Evolutionary conservation across 2,329 filamentous ascomycete genomes (phyloP).

Genomic region (Conoideocrella luteorostrata): DNA sequence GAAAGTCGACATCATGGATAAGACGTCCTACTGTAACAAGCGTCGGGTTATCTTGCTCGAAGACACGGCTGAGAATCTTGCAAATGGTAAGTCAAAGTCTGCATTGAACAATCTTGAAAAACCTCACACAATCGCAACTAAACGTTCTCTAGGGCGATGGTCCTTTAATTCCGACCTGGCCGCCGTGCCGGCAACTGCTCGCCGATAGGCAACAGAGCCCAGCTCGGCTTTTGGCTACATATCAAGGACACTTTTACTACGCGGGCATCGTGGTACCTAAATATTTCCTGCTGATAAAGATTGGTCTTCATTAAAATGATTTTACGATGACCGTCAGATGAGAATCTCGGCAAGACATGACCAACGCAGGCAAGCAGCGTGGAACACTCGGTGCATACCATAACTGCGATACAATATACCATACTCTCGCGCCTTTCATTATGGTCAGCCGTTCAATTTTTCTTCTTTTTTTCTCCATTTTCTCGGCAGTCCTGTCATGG

Average conservation of each 20-base stretch:
- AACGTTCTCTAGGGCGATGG: conserved; percentile 35
- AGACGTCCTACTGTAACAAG: conserved; percentile 95
- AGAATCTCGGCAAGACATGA: neutral
- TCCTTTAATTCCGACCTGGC: conserved; percentile 25
- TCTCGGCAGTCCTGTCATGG: neutral
- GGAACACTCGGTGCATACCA: neutral
- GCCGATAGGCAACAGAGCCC: too few relatives aligned
- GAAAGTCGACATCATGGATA: conserved; percentile 98
- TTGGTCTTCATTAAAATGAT: conserved; percentile 1
- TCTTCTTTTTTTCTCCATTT: neutral
- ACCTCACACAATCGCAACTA: too few relatives aligned
- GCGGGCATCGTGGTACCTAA: too few relatives aligned
- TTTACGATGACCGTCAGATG: conserved; percentile 2
- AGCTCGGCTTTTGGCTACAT: neutral
- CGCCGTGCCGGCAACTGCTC: neutral
- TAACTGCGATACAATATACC: neutral
- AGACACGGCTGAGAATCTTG: conserved; percentile 88
- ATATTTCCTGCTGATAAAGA: too few relatives aligned
- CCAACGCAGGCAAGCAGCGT: neutral
- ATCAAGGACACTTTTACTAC: too few relatives aligned
- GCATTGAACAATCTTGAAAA: neutral
- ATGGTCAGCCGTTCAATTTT: neutral
- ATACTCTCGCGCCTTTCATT: neutral
- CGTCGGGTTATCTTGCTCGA: conserved; percentile 82
- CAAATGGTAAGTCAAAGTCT: conserved; percentile 54